Conservation (phyloP, 306 rosid species). For the Oemleria cerasiformis region DNA sequence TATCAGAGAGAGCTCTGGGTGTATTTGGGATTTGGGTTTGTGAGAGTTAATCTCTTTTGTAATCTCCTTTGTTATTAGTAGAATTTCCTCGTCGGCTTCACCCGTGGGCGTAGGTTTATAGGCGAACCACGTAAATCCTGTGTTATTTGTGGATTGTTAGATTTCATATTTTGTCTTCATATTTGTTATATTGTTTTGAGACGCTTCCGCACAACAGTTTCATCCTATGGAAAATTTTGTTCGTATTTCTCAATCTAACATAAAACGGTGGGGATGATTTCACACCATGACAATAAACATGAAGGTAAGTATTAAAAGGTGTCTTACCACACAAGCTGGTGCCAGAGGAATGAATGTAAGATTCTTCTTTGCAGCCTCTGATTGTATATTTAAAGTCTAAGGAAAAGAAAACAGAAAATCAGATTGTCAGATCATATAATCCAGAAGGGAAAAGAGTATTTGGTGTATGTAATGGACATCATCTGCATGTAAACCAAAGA, state of each 20-base stretch:
- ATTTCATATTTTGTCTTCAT: too few relatives aligned
- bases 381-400: conserved; percentile 72
- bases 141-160: too few relatives aligned
- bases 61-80: too few relatives aligned
- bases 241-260: neutral
- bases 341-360: conserved; percentile 93
- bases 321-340: conserved; percentile 96
- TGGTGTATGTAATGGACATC: neutral
- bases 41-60: too few relatives aligned
- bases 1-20: too few relatives aligned
- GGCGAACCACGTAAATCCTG: too few relatives aligned
- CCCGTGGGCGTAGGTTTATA: too few relatives aligned
- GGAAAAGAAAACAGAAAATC: conserved; percentile 25
- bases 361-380: conserved; percentile 65
- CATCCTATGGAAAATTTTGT: neutral
- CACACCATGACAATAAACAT: neutral
- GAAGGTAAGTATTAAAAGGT: neutral
- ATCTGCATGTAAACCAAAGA: neutral
- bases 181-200: too few relatives aligned
- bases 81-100: too few relatives aligned
- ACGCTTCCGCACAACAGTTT: too few relatives aligned
- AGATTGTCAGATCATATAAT: conserved; percentile 15
- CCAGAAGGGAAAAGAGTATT: neutral
- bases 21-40: too few relatives aligned
- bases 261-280: neutral